These are phyloP conservation scores for Metschnikowia orientalis DNA, from an alignment of 805 yeast species.

Conservation along the genomic window DNA sequence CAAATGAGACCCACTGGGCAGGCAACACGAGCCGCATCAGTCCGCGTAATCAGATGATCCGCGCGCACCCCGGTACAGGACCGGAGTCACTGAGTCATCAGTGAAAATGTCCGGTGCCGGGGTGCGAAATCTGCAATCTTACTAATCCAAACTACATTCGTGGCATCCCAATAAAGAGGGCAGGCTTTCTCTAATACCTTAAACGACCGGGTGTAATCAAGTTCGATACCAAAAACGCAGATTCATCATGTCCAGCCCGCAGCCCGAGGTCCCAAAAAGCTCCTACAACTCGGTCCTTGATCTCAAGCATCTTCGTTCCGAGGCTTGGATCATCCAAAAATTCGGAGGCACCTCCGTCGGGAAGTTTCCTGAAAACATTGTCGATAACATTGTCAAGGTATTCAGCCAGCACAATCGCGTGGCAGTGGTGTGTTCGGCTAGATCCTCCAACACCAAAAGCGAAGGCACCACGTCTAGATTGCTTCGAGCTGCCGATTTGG, in stretches of 20 bases:
- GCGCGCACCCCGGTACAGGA: conserved; percentile 5
- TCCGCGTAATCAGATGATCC: conserved; percentile 4
- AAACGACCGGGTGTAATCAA: no score
- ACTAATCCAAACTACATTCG: no score
- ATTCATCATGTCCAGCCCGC: conserved; percentile 10
- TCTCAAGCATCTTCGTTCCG: conserved; percentile 21
- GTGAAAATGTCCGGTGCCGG: conserved; percentile 3
- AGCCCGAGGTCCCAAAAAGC: conserved; percentile 21
- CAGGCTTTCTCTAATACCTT: no score
- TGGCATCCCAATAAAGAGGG: no score
- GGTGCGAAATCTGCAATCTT: no score
- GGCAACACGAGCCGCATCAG: no score
- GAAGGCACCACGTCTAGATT: conserved; percentile 95
- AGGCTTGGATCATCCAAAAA: conserved; percentile 64
- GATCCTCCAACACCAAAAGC: conserved; percentile 84
- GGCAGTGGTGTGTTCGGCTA: conserved; percentile 94
- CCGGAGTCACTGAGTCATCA: conserved; percentile 4
- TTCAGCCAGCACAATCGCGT: conserved; percentile 60
- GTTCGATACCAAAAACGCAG: no score
- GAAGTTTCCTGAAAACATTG: conserved; percentile 82
- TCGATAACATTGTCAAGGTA: conserved; percentile 73
- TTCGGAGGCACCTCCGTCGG: conserved; percentile 98
- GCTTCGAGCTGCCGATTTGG: conserved; percentile 76
- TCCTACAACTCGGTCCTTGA: conserved; percentile 42
- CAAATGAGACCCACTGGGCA: no score